Percentiles rank a stretch among this genome's conserved stretches.
These are phyloP conservation scores for Trichoderma endophyticum DNA, from an alignment of 2,329 filamentous ascomycete species.

Conservation along the genomic window DNA sequence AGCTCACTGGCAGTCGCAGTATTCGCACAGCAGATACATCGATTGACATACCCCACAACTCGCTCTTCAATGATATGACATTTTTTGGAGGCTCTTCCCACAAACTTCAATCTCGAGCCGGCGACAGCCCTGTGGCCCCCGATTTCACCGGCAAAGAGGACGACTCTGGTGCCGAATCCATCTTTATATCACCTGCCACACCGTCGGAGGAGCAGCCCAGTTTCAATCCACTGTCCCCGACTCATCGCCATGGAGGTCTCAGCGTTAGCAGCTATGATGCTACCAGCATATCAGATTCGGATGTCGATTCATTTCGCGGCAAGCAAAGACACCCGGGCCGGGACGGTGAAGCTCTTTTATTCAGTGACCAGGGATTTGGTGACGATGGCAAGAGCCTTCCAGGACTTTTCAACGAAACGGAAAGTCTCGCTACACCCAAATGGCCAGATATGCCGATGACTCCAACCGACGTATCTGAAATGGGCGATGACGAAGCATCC, in stretches of 20 bases:
- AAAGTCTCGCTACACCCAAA: not conserved
- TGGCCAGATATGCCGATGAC: not conserved
- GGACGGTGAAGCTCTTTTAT: slow-evolving; percentile 38
- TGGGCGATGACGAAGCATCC: slow-evolving; percentile 6
- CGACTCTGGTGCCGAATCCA: slow-evolving; percentile 17
- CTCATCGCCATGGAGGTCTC: not conserved
- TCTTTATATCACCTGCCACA: slow-evolving; percentile 17
- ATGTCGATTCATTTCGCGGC: slow-evolving; percentile 35
- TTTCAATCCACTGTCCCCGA: not conserved
- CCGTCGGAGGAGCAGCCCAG: not conserved
- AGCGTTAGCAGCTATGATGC: slow-evolving; percentile 17
- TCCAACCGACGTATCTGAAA: slow-evolving; percentile 11
- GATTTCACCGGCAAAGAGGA: not conserved
- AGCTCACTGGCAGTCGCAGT: slow-evolving; percentile 8
- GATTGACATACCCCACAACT: slow-evolving; percentile 14
- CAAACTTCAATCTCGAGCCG: slow-evolving; percentile 8
- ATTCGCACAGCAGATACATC: slow-evolving; percentile 17
- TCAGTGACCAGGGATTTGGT: slow-evolving; percentile 36
- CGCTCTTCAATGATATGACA: slow-evolving; percentile 7
- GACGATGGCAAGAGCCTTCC: slow-evolving; percentile 33
- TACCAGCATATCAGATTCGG: slow-evolving; percentile 22
- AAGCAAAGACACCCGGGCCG: slow-evolving; percentile 21
- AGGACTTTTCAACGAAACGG: slow-evolving; percentile 23
- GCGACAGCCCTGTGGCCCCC: slow-evolving; percentile 11
- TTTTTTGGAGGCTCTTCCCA: slow-evolving; percentile 10